These are phyloP conservation scores for Botrytis squamosa DNA, from an alignment of 2,329 filamentous ascomycete genomes.

Conservation along the genomic window DNA sequence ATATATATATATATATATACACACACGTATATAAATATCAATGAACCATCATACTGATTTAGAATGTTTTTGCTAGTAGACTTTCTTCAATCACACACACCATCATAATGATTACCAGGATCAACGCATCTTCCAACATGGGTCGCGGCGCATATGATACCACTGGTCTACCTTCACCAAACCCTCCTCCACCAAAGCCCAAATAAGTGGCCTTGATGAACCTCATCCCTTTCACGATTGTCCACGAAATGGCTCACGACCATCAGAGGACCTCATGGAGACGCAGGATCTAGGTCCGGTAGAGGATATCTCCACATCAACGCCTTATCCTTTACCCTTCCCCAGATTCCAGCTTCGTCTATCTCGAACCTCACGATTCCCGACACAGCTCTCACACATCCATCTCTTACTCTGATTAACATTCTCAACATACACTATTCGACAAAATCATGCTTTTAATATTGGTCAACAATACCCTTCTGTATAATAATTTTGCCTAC, in stretches of 20 bases:
- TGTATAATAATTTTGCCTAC: conserved; percentile 24
- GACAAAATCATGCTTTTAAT: conserved; percentile 22
- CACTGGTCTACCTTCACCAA: conserved; percentile 49
- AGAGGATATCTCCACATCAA: not conserved
- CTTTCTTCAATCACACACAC: not conserved
- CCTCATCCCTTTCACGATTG: conserved; percentile 21
- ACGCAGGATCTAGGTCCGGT: conserved; percentile 3
- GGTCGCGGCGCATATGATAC: conserved; percentile 54
- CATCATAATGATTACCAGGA: conserved; percentile 34
- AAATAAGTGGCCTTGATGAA: conserved; percentile 30
- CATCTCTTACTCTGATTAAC: conserved; percentile 1
- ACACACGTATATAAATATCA: not conserved
- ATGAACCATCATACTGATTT: not conserved
- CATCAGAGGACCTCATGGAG: conserved; percentile 15
- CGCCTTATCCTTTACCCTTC: conserved; percentile 5
- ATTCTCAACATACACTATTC: conserved; percentile 13
- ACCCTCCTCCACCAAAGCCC: conserved; percentile 37
- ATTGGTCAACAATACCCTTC: conserved; percentile 13
- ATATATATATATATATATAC: not conserved
- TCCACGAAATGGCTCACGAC: conserved; percentile 20
- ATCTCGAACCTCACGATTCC: conserved; percentile 22
- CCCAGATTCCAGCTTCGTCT: conserved; percentile 3
- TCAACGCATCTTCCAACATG: conserved; percentile 44
- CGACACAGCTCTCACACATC: not conserved
- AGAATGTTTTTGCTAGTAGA: conserved; percentile 17